A percentile compares a stretch with the other conserved stretches of the same genome.
phyloP scores from a whole-genome alignment of 371 early-diverging fungal species.

The Mortierella sp. region DNA sequence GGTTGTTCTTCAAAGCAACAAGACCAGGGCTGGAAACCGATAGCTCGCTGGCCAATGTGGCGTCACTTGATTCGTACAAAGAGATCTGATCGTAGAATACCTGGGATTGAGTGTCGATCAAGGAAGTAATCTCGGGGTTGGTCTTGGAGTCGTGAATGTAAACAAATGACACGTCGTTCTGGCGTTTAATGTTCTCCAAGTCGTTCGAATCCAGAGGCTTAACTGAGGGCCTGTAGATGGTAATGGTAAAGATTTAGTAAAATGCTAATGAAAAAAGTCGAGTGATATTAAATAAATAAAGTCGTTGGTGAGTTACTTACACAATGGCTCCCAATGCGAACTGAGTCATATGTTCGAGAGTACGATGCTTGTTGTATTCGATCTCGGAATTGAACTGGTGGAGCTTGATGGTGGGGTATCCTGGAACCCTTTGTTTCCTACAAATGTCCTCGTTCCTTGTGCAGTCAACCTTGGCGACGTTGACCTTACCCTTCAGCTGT shows the following conservation, averaged over 20 bases:
- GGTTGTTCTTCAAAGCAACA: conserved; percentile 46
- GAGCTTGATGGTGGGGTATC: conserved; percentile 88
- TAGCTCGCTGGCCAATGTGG: conserved; percentile 26
- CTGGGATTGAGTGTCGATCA: conserved; percentile 42
- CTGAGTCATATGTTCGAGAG: conserved; percentile 60
- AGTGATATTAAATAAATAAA: background rate
- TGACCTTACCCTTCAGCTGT: conserved; percentile 72
- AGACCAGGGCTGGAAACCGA: conserved; percentile 22
- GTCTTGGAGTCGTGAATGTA: conserved; percentile 23
- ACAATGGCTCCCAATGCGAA: conserved; percentile 63
- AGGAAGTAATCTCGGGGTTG: conserved; percentile 13
- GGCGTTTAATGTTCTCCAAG: conserved; percentile 12
- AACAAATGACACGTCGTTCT: conserved; percentile 40
- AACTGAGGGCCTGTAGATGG: conserved; percentile 28
- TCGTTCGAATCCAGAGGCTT: conserved; percentile 17
- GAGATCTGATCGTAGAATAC: conserved; percentile 33
- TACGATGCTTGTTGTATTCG: conserved; percentile 69
- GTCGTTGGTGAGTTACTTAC: conserved; percentile 21
- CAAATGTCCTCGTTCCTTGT: conserved; percentile 69
- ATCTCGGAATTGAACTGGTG: conserved; percentile 62
- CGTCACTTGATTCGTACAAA: conserved; percentile 23
- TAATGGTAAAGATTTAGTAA: background rate
- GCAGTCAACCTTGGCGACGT: conserved; percentile 91
- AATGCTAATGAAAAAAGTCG: background rate
- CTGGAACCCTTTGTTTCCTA: conserved; percentile 67